Evolutionary conservation across 2,329 filamentous ascomycete species (phyloP).

Genomic region (Talaromyces amestolkiae): DNA sequence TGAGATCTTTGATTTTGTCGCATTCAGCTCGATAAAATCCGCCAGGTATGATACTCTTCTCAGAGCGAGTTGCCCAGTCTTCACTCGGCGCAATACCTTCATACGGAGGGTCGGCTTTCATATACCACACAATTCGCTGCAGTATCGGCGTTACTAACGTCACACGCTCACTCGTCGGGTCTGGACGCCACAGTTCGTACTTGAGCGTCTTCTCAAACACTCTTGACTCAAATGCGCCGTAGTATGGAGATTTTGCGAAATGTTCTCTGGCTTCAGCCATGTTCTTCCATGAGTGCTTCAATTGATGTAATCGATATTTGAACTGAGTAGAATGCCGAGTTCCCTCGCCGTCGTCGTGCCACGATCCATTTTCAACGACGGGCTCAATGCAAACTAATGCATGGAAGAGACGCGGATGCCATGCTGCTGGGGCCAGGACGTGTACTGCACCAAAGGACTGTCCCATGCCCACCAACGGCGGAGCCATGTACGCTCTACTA

Average conservation of each 20-base stretch:
- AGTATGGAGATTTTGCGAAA: constrained; percentile 12
- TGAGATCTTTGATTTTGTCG: constrained; percentile 14
- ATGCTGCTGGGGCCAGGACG: constrained; percentile 14
- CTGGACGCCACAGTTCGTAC: constrained; percentile 12
- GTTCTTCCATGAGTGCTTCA: constrained; percentile 7
- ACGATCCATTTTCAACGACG: constrained; percentile 14
- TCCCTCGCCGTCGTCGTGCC: constrained; percentile 8
- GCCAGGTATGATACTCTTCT: constrained; percentile 13
- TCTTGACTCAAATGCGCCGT: constrained; percentile 10
- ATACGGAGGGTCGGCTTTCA: constrained; percentile 12
- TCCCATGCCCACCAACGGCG: constrained; percentile 15
- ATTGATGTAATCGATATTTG: constrained; percentile 10
- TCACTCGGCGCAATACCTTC: constrained; percentile 14
- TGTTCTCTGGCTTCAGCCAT: constrained; percentile 4
- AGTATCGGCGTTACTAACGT: constrained; percentile 13
- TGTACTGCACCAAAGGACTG: constrained; percentile 13
- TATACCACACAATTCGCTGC: constrained; percentile 11
- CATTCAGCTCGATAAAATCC: constrained; percentile 16
- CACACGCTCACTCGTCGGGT: constrained; percentile 7
- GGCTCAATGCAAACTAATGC: constrained; percentile 14
- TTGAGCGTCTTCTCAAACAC: constrained; percentile 16
- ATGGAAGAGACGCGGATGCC: constrained; percentile 16
- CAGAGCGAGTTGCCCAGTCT: constrained; percentile 11
- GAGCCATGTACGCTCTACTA: constrained; percentile 8
- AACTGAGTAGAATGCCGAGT: not conserved